phyloP scores from a whole-genome alignment of 768 basidiomycete genomes.

The Leucocoprinus leucothites region DNA sequence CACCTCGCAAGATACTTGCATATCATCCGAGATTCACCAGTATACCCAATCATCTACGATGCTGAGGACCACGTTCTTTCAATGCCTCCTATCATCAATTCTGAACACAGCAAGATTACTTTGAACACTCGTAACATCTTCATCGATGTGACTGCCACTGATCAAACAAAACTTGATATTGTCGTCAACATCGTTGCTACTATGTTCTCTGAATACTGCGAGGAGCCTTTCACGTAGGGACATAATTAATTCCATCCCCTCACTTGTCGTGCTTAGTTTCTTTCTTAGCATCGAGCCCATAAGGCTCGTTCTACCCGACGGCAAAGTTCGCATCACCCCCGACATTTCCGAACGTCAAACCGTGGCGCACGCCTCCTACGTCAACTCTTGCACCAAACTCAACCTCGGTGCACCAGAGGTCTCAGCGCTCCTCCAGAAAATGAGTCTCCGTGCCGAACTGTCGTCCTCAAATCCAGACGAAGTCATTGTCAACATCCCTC shows the following conservation, averaged over 20 bases:
- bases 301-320: slow-evolving; percentile 77
- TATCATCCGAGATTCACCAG: slow-evolving; percentile 92
- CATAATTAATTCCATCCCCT: too few species aligned
- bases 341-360: slow-evolving; percentile 72
- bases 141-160: slow-evolving; percentile 96
- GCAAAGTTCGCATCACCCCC: slow-evolving; percentile 72
- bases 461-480: slow-evolving; percentile 60
- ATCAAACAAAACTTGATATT: slow-evolving; percentile 93
- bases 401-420: slow-evolving; percentile 64
- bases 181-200: slow-evolving; percentile 92
- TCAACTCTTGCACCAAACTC: slow-evolving; percentile 95
- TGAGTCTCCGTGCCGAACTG: slow-evolving; percentile 66
- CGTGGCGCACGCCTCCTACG: slow-evolving; percentile 79
- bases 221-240: slow-evolving; percentile 85
- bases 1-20: slow-evolving; percentile 86
- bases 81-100: slow-evolving; percentile 99
- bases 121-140: slow-evolving; percentile 92
- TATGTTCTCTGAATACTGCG: slow-evolving; percentile 99
- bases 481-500: slow-evolving; percentile 75
- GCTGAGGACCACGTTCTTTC: slow-evolving; percentile 82
- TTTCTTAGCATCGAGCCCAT: slow-evolving; percentile 84
- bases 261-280: background rate
- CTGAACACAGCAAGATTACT: slow-evolving; percentile 95
- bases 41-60: slow-evolving; percentile 98
- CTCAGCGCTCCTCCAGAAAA: slow-evolving; percentile 70